Base-by-base conservation (phyloP, 495 filamentous ascomycete species). In the Cryomyces minteri region DNA sequence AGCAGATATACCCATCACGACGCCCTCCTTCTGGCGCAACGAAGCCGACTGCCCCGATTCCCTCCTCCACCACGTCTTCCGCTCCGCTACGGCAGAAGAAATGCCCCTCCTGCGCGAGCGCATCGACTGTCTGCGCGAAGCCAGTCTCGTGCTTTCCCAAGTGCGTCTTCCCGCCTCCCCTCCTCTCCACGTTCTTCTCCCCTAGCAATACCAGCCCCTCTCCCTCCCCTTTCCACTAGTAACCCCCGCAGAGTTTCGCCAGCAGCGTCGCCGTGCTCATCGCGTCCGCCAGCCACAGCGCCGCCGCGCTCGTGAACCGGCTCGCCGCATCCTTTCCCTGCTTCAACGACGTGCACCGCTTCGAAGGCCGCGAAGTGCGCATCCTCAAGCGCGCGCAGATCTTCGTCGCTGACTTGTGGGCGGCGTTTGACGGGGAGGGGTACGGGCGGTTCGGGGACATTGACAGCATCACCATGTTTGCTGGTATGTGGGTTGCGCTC, bases 401-500 rank as follows among this genome's bases (percentile, higher is more conserved):
- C 45, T 71, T 95, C 10, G 84, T 92, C 12, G 92, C 92, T 38
- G 90, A 99, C 55, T 56, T 94, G 4, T 96, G 88, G 88, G 88
- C 88, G 8, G 88, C 84, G 48, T 94, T 95, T 54, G 74, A 90
- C 41, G 85, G 84, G 32, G 67, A 80, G 49, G 63, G 71, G 25
- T 87, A 77, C 50, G 90, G 90, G 10, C 62, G 69, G n/a, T 99
- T 99, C 55, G 54, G 77, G 30, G 92, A 99, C 54, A 93, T 99
- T 43, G 76, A 86, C 56, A 82, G 83, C 52, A 81, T 99, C 56
- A 99, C 92, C 48, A 95, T 95, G 83, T 99, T 96, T 64, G 87
- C 90, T 47, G 73, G 72, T 75, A 62, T 40, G 62, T 25, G 18
- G 18, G 18, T 25, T 25, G 18, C 18, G 18, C 18, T 25, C 18